Evolutionary conservation across 1,284 basidiomycete species (phyloP), one percentile per base, ranked within the genome.

Genomic region (Mycena sp.): DNA sequence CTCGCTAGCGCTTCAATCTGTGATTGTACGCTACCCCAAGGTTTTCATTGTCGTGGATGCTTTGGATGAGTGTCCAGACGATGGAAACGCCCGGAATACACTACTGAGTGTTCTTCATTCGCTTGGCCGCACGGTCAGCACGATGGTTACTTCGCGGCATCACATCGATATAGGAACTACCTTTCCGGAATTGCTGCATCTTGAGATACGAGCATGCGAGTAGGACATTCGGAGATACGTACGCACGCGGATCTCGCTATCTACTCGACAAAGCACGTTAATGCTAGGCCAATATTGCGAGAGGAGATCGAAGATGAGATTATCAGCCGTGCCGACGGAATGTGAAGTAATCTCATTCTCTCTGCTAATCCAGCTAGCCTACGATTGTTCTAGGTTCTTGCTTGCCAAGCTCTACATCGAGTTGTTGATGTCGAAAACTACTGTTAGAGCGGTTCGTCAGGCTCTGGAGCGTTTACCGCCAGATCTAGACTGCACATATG

Each of bases 71-170:
- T 57, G 30, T 28, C 35, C 49, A n/a, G 35, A 51, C 4, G 21
- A 51, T 5, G 1, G 5, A 7, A 35, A 35, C 32, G 14, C 32
- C 9, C 32, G 49, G 10, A 25, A 21, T 10, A 6, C 29, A 4
- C 26, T 46, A 4, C 26, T 46, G 7, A 16, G 26, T 14, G 6
- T 17, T 28, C 44, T 46, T 46, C 7, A 17, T 3, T 17, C 21
- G 17, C 3, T 46, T 26, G 17, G 19, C 6, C 44, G 17, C 17
- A 37, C 12, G 10, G 43, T 57, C 21, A 49, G 46, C 45, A 29
- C 60, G 9, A 16, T 64, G 50, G 30, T 64, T 7, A 64, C 62
- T 6, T 60, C 62, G 11, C 58, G 62, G 6, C 53, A 49, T 26
- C 38, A 52, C 56, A 32, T 54, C 12, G 29, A 30, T 32, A 19